Evolutionary conservation across 768 basidiomycete genomes (phyloP), one percentile per base, ranked within the genome.

Genomic region (Serendipita vermifera): DNA sequence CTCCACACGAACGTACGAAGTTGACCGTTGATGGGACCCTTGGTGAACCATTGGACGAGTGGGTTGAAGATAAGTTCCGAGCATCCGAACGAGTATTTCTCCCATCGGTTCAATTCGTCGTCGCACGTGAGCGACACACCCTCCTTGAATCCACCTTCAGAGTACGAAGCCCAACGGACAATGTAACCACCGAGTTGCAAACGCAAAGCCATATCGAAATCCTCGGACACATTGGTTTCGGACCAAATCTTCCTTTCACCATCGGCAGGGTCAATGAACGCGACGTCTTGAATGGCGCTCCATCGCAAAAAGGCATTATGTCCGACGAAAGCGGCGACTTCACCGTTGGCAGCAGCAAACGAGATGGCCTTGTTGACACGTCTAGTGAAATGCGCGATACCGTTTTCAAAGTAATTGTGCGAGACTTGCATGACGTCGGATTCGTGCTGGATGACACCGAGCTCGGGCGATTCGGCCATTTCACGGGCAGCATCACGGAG

Each of bases 281-380:
- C 78, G 1, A 87, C 86, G 58, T 92, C 90, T 66, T 93, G 90
- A 22, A 91, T 71, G 1, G 90, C 89, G 2, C 80, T 79, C 90
- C 89, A 93, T 17, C 89, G 80, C 43, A 93, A 73, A 69, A 92
- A 94, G 3, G 87, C 87, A 59, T 90, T 87, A 66, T 89, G 87
- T 3, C 87, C 87, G 55, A 89, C 87, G 62, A 88, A 88, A 1
- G 87, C 85, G 43, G 82, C 82, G 24, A 87, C 78, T 64, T 88
- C 86, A 29, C 86, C 86, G 60, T 88, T 88, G 1, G 85, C 83
- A 62, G 79, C 81, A 13, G 55, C 62, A 43, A 64, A 57, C 0
- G 85, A 83, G 35, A 88, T 88, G 65, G 77, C 80, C 65, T 80
- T 80, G 66, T 92, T 90, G 70, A 93, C 88, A 33, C 87, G 78